Evolutionary conservation across 768 basidiomycete genomes (phyloP), one percentile per base, ranked within the genome.

Genomic region (Suillus plorans): DNA sequence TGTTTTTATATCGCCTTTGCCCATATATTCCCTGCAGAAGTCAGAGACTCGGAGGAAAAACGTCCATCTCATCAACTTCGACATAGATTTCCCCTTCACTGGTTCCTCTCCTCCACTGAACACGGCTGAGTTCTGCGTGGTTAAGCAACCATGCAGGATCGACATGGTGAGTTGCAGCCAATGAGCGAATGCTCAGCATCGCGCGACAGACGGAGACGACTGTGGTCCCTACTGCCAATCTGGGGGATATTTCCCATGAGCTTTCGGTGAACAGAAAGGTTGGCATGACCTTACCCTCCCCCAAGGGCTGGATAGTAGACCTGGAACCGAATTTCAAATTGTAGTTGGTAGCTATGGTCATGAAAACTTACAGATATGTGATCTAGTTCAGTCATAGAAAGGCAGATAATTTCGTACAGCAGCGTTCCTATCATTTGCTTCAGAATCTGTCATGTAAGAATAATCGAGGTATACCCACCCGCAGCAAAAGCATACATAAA

Each of bases 101-200:
- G 9, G 67, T 66, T 9, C 80, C 81, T 13, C 36, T 70, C 31
- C 72, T 75, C 78, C 80, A 81, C 1, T 69, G 74, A 4, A 84
- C 77, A 31, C 82, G 80, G 47, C 77, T 79, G 31, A 84, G 74
- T 70, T 84, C 82, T 7, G 79, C 77, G 64, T 80, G 77, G 68
- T 75, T 82, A 28, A 84, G 75, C 9, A 83, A 71, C 81, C 79
- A 82, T 13, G 76, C 74, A 2, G 80, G 76, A 42, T 80, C 78
- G 8, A 82, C 79, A 39, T 80, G 78, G 22, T 79, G 69, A 20
- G 74, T 71, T 5, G 77, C 73, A 18, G 83, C 80, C n/a, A 83
- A 70, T 2, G 81, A 81, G 57, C 77, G 76, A 53, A 81, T 79
- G 64, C 75, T 78, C 56, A 82, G 73, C 77, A 80, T 79, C 22